Evolutionary conservation across 2,329 filamentous ascomycete genomes (phyloP), one percentile per base, ranked within the genome.

Genomic region (Macrophomina phaseolina): DNA sequence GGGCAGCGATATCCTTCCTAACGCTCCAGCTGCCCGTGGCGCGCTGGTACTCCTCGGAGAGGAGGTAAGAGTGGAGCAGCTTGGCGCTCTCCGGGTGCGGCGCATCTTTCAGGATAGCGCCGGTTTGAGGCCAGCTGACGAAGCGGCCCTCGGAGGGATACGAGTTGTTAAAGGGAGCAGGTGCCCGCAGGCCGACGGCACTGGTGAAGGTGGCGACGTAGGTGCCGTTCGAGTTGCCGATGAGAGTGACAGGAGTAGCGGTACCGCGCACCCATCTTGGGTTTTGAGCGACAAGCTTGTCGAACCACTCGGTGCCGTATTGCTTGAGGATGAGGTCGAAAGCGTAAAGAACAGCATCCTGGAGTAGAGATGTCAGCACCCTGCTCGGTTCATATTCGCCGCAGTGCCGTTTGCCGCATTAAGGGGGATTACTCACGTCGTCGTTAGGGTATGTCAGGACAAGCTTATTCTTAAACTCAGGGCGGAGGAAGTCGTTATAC

Each of bases 391-490:
- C 23, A 23, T 3, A 23, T 23, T 23, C 23, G 23, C 23, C 23
- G 23, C 23, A 23, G 23, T 23, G 23, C 23, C 23, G 23, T 23
- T 23, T 23, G 23, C 23, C 23, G 23, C 11, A 40, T 18, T 5
- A 11, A 45, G 14, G 40, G 23, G 5, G 18, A 46, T 9, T 16
- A 53, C 58, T 18, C n/a, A 62, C 85, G 49, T 87, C 85, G 48
- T 87, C 86, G 67, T 87, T 86, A 9, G 85, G 86, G 66, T 87
- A 87, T 0, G 84, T 86, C 11, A 87, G 71, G 2, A 82, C 82
- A 4, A 87, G 75, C 72, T 84, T 86, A 67, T 83, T 75, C 74
- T 87, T 87, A 74, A 81, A 85, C 66, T 83, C 80, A 0, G 85
- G 84, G 7, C 80, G 76, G 2, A 84, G 72, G 64, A 79, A 81